phyloP scores from a whole-genome alignment of 2,329 filamentous ascomycete genomes.

The Colletotrichum sidae region DNA sequence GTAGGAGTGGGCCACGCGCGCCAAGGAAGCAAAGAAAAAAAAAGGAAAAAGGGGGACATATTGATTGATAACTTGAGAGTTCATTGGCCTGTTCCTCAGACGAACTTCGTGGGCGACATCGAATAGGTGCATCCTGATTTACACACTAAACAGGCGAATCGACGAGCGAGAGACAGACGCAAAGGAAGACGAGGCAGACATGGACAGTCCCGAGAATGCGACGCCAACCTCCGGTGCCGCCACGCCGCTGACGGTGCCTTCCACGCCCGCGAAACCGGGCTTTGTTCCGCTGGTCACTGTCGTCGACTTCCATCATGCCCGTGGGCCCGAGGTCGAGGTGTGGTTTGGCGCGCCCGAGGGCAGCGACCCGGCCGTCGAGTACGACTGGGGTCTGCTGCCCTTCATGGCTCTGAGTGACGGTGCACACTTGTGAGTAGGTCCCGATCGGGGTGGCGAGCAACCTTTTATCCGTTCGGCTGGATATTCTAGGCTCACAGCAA shows the following conservation, averaged over 20 bases:
- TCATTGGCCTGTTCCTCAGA: constrained; percentile 5
- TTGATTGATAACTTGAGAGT: not conserved
- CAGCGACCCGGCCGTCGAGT: constrained; percentile 81
- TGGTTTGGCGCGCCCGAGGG: constrained; percentile 86
- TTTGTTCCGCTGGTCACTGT: constrained; percentile 80
- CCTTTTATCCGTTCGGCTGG: not conserved
- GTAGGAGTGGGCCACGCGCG: constrained; percentile 31
- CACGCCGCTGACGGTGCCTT: constrained; percentile 33
- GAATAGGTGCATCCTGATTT: constrained; percentile 5
- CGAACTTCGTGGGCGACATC: not conserved
- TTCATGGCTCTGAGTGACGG: constrained; percentile 98
- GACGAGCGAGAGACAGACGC: not conserved
- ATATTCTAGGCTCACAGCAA: constrained; percentile 1
- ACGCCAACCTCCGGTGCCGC: constrained; percentile 32
- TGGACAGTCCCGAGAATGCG: constrained; percentile 33
- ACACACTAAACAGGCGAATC: not conserved
- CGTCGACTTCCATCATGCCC: constrained; percentile 86
- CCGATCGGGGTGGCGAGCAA: not conserved
- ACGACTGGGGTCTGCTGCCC: constrained; percentile 90
- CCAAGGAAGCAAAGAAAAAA: constrained; percentile 23
- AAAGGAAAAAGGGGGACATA: constrained; percentile 6
- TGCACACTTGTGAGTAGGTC: constrained; percentile 81
- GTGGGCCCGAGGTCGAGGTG: constrained; percentile 91
- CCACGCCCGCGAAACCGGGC: constrained; percentile 45
- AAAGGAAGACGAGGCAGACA: constrained; percentile 20